Evolutionary conservation across 768 basidiomycete genomes (phyloP).

Genomic region (Auriculariales sp.): DNA sequence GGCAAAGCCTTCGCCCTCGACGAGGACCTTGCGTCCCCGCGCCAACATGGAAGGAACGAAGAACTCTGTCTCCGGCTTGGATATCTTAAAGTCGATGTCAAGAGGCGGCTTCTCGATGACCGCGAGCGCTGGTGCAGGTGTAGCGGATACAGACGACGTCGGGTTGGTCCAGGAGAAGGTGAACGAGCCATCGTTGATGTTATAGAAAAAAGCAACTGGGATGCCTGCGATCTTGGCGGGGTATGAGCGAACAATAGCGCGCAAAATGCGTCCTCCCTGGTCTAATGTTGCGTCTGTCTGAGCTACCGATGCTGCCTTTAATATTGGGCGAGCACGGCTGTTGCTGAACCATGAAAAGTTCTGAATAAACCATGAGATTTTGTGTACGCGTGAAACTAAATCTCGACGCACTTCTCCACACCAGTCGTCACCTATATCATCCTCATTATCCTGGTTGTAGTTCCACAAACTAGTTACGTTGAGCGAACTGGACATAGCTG

Average conservation of each 20-base stretch:
- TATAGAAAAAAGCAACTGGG: slow-evolving; percentile 60
- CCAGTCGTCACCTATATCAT: slow-evolving; percentile 61
- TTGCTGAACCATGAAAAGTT: slow-evolving; percentile 85
- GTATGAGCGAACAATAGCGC: slow-evolving; percentile 78
- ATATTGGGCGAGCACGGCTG: slow-evolving; percentile 16
- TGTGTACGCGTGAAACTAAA: no score
- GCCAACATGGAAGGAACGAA: slow-evolving; percentile 54
- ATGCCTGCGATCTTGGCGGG: slow-evolving; percentile 81
- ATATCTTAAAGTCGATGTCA: slow-evolving; percentile 24
- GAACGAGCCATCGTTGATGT: slow-evolving; percentile 58
- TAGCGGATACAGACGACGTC: slow-evolving; percentile 6
- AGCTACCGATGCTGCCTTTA: slow-evolving; percentile 16
- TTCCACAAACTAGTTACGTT: slow-evolving; percentile 62
- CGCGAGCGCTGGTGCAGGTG: slow-evolving; percentile 4
- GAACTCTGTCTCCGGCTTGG: slow-evolving; percentile 58
- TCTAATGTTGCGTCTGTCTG: slow-evolving; percentile 62
- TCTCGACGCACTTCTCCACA: no score
- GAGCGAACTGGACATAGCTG: neutral
- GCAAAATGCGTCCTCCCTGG: slow-evolving; percentile 65
- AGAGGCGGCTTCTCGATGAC: slow-evolving; percentile 25
- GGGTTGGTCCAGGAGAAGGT: slow-evolving; percentile 48
- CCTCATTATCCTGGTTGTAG: slow-evolving; percentile 80
- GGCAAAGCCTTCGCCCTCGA: slow-evolving; percentile 34
- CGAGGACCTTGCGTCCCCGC: slow-evolving; percentile 38
- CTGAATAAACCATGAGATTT: slow-evolving; percentile 98